A percentile compares a stretch with the other conserved stretches of the same genome.
These are phyloP conservation scores for Cokeromyces recurvatus DNA, from an alignment of 371 early-diverging fungal genomes.

Conservation along the genomic window DNA sequence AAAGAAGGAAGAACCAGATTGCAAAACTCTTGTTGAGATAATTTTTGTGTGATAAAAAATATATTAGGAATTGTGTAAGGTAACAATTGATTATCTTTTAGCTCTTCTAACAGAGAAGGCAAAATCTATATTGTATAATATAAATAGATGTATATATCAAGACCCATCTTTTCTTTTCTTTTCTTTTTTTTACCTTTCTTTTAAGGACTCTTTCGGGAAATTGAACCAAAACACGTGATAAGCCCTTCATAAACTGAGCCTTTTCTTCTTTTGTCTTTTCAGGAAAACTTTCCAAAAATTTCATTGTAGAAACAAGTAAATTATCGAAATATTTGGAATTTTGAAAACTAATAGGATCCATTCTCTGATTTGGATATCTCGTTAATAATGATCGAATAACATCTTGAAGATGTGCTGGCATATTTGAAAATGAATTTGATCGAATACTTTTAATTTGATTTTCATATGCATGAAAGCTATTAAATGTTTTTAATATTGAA, in stretches of 20 bases:
- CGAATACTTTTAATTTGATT: conserved; percentile 49
- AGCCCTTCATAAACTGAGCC: conserved; percentile 75
- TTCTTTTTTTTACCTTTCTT: conserved; percentile 50
- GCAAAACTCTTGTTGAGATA: conserved; percentile 63
- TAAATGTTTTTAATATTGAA: conserved; percentile 59
- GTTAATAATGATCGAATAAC: conserved; percentile 54
- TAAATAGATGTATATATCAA: background rate
- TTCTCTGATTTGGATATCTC: conserved; percentile 52
- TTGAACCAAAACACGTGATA: conserved; percentile 63
- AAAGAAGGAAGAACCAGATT: conserved; percentile 59
- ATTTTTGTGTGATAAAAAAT: conserved; percentile 58
- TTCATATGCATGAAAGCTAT: conserved; percentile 67
- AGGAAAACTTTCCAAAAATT: conserved; percentile 73
- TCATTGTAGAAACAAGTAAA: conserved; percentile 73
- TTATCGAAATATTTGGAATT: conserved; percentile 74
- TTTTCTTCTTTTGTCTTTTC: conserved; percentile 79
- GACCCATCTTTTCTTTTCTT: background rate
- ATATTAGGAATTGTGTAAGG: conserved; percentile 76
- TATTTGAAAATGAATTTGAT: conserved; percentile 30
- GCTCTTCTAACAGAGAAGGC: conserved; percentile 65
- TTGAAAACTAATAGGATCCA: conserved; percentile 62
- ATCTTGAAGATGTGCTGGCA: conserved; percentile 54
- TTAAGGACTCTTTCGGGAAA: conserved; percentile 68
- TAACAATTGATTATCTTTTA: conserved; percentile 67
- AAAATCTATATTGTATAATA: conserved; percentile 60